Conservation (phyloP, 768 basidiomycete genomes). For the Tylopilus subfusipes region DNA sequence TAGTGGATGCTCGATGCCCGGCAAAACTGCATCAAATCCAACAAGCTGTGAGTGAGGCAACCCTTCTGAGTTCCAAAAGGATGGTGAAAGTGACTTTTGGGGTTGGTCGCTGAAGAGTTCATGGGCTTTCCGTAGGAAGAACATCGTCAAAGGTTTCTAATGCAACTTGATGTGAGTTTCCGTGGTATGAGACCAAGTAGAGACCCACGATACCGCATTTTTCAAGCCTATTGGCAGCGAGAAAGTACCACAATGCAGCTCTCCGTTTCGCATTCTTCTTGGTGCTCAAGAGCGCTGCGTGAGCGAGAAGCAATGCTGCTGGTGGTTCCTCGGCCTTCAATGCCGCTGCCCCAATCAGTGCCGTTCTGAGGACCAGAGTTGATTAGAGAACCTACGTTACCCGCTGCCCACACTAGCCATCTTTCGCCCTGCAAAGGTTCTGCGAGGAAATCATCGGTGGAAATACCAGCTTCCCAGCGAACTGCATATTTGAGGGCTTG, state of each 20-base stretch:
- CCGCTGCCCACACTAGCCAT: conserved; percentile 85
- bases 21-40: conserved; percentile 60
- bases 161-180: not conserved
- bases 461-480: conserved; percentile 73
- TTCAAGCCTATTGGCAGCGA: conserved; percentile 73
- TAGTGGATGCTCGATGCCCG: conserved; percentile 76
- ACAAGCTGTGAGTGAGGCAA: conserved; percentile 35
- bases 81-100: conserved; percentile 64
- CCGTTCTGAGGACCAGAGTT: conserved; percentile 2
- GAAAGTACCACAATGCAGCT: conserved; percentile 76
- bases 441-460: conserved; percentile 53
- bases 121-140: conserved; percentile 71
- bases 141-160: conserved; percentile 83
- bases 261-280: conserved; percentile 55
- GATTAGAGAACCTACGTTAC: conserved; percentile 52
- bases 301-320: conserved; percentile 73
- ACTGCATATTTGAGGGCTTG: conserved; percentile 65
- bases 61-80: conserved; percentile 76
- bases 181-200: conserved; percentile 3
- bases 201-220: conserved; percentile 77
- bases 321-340: conserved; percentile 79
- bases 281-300: conserved; percentile 69
- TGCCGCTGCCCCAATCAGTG: conserved; percentile 28
- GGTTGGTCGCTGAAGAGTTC: conserved; percentile 52
- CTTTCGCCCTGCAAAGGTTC: conserved; percentile 67